Evolutionary conservation across 768 basidiomycete species (phyloP).

Genomic region (Suillus hirtellus): DNA sequence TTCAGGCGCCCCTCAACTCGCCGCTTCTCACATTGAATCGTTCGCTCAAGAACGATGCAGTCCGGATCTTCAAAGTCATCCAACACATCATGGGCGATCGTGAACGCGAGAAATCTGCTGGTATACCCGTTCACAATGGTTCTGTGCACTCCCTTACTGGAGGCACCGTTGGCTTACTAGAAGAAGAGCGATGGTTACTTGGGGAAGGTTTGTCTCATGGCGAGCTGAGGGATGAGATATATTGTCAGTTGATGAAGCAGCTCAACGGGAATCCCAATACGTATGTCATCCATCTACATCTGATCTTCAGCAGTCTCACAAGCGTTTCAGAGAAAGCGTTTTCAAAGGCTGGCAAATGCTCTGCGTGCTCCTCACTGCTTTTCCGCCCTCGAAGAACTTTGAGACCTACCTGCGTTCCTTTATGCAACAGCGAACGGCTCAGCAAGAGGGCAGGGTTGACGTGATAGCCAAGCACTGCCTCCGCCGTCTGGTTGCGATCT

Average conservation of each 20-base stretch:
- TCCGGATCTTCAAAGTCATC: slow-evolving; percentile 84
- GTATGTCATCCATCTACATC: slow-evolving; percentile 43
- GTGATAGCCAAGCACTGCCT: slow-evolving; percentile 91
- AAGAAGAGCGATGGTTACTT: slow-evolving; percentile 87
- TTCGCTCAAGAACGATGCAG: slow-evolving; percentile 69
- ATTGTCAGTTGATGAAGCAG: slow-evolving; percentile 92
- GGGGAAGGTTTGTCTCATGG: slow-evolving; percentile 76
- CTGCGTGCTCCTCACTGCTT: slow-evolving; percentile 87
- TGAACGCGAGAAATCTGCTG: slow-evolving; percentile 64
- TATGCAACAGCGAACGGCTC: slow-evolving; percentile 64
- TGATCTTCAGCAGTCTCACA: slow-evolving; percentile 2
- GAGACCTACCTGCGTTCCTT: slow-evolving; percentile 83
- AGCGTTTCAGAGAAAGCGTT: slow-evolving; percentile 61
- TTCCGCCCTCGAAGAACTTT: slow-evolving; percentile 92
- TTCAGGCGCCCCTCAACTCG: slow-evolving; percentile 59
- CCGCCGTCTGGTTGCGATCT: slow-evolving; percentile 70
- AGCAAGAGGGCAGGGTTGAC: slow-evolving; percentile 77
- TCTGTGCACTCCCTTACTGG: slow-evolving; percentile 47
- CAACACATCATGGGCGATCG: slow-evolving; percentile 95
- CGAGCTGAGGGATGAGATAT: slow-evolving; percentile 91
- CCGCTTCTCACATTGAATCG: slow-evolving; percentile 76
- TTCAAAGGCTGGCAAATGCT: slow-evolving; percentile 94
- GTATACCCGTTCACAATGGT: slow-evolving; percentile 45
- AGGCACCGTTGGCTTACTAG: slow-evolving; percentile 53
- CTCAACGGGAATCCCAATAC: slow-evolving; percentile 77